Percentiles rank a stretch among this genome's conserved stretches.
Evolutionary conservation across 1,284 basidiomycete genomes (phyloP).

Genomic region (Coriolopsis trogii): DNA sequence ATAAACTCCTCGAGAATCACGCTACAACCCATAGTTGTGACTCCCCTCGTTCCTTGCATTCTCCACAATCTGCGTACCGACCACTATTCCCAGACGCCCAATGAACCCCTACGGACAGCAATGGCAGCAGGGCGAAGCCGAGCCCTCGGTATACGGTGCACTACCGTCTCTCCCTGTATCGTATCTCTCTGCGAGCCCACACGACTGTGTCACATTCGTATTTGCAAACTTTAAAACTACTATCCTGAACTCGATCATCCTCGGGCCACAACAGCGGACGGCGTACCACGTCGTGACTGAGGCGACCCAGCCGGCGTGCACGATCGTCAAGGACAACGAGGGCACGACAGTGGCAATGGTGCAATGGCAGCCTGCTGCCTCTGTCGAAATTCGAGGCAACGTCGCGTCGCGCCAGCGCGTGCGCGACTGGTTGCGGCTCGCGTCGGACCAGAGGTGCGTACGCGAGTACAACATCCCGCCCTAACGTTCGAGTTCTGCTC

Average conservation of each 20-base stretch:
- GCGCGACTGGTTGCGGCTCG: slow-evolving; percentile 57
- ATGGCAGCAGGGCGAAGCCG: neutral
- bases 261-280: slow-evolving; percentile 45
- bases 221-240: slow-evolving; percentile 54
- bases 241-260: slow-evolving; percentile 55
- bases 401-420: slow-evolving; percentile 49
- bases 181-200: too few species aligned
- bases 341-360: slow-evolving; percentile 55
- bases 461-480: too few species aligned
- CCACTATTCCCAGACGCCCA: too few species aligned
- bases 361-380: slow-evolving; percentile 58
- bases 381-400: slow-evolving; percentile 58
- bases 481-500: neutral
- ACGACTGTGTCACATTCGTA: too few species aligned
- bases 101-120: slow-evolving; percentile 2
- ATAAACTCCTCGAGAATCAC: too few species aligned
- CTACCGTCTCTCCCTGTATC: neutral
- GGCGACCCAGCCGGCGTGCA: slow-evolving; percentile 50
- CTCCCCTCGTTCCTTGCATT: too few species aligned
- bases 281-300: slow-evolving; percentile 46
- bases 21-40: too few species aligned
- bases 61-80: too few species aligned
- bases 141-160: neutral
- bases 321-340: slow-evolving; percentile 53
- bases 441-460: slow-evolving; percentile 54